Evolutionary conservation across 1,139 yeast species (phyloP).

Genomic region (Geotrichum macrosporum): DNA sequence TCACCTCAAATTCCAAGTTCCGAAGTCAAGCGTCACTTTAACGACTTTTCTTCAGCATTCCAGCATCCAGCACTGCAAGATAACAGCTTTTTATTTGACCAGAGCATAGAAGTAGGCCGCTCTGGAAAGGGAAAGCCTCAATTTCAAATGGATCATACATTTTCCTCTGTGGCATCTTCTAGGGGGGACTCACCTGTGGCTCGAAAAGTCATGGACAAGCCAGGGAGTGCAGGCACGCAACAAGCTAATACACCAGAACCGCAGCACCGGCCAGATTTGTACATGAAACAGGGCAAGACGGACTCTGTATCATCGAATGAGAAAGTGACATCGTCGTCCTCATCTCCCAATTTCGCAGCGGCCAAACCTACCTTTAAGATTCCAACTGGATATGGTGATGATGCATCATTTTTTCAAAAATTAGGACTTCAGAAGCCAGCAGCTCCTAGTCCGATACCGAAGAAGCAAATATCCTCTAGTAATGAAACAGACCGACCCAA

Average conservation of each 20-base stretch:
- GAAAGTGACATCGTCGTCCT: conserved; percentile 22
- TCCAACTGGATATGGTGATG: conserved; percentile 29
- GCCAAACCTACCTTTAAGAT: conserved; percentile 22
- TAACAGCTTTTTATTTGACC: conserved; percentile 17
- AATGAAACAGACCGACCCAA: conserved; percentile 7
- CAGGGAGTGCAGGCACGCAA: conserved; percentile 9
- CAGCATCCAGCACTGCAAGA: conserved; percentile 1
- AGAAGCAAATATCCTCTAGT: conserved; percentile 8
- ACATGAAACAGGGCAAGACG: conserved; percentile 11
- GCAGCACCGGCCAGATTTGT: background rate
- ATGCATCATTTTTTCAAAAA: conserved; percentile 26
- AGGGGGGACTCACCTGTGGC: conserved; percentile 17
- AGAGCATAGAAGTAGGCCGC: conserved; percentile 25
- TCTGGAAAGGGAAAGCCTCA: conserved; percentile 2
- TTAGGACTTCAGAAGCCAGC: conserved; percentile 16
- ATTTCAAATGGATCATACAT: conserved; percentile 2
- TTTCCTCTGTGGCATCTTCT: conserved; percentile 19
- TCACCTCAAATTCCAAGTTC: conserved; percentile 27
- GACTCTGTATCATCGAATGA: conserved; percentile 16
- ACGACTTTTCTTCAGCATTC: conserved; percentile 25
- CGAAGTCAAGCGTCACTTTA: conserved; percentile 27
- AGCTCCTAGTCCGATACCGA: conserved; percentile 2
- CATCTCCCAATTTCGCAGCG: conserved; percentile 13
- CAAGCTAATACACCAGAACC: conserved; percentile 5
- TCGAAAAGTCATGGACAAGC: conserved; percentile 20